Conservation (phyloP, 2,329 filamentous ascomycete species). For the Ophidiomyces ophidiicola region DNA sequence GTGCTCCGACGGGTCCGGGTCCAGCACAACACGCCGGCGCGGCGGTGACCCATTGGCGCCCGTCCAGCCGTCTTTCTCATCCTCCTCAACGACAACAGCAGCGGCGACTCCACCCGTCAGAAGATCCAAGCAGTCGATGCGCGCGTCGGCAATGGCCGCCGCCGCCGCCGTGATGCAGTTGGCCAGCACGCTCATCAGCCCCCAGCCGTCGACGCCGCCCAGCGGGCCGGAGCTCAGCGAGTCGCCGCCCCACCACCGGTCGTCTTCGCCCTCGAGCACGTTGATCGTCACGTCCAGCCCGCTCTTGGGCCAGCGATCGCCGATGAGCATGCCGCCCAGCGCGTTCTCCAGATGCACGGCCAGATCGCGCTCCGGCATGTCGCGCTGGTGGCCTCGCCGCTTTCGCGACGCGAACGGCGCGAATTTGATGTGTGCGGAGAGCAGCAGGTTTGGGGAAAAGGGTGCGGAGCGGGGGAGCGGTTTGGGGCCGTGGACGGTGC, state of each 20-base stretch:
- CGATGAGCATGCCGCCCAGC: conserved; percentile 76
- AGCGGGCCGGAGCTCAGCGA: conserved; percentile 35
- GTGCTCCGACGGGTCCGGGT: conserved; percentile 74
- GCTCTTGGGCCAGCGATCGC: conserved; percentile 95
- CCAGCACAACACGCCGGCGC: conserved; percentile 44
- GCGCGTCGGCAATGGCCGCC: conserved; percentile 83
- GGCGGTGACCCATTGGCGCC: conserved; percentile 19
- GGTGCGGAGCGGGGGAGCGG: conserved; percentile 79
- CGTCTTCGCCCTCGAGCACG: conserved; percentile 84
- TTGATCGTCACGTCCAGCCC: conserved; percentile 91
- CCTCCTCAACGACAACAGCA: no score
- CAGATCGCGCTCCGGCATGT: conserved; percentile 75
- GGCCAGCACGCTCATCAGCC: conserved; percentile 79
- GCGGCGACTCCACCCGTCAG: conserved; percentile 83
- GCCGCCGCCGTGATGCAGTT: conserved; percentile 90
- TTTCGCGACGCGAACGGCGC: conserved; percentile 81
- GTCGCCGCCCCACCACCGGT: conserved; percentile 52
- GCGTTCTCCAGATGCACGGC: conserved; percentile 86
- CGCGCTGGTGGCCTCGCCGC: conserved; percentile 73
- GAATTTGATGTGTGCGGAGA: conserved; percentile 91
- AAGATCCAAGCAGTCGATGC: conserved; percentile 88
- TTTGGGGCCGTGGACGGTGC: conserved; percentile 84
- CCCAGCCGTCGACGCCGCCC: conserved; percentile 55
- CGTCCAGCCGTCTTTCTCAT: conserved; percentile 18
- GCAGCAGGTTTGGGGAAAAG: conserved; percentile 82